Conservation (phyloP, 2,329 filamentous ascomycete genomes). For the Diplodia scrobiculata region DNA sequence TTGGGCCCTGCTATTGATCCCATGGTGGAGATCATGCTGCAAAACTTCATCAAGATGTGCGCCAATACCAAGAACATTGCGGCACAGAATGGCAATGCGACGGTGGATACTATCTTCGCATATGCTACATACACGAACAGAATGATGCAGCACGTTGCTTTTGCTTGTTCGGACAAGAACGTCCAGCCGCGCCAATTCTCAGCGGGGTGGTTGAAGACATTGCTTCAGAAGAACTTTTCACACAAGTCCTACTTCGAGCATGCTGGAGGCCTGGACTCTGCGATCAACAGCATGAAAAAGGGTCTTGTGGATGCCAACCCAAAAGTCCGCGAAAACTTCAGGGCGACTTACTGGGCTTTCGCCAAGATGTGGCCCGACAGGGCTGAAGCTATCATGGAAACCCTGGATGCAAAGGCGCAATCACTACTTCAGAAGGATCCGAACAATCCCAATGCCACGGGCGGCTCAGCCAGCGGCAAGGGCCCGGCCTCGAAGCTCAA, state of each 20-base stretch:
- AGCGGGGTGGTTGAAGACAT: constrained; percentile 78
- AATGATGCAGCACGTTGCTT: constrained; percentile 81
- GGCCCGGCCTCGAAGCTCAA: constrained; percentile 16
- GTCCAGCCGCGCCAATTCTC: constrained; percentile 79
- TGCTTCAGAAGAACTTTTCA: constrained; percentile 73
- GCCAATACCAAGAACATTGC: constrained; percentile 90
- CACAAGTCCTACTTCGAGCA: constrained; percentile 86
- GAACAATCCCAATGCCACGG: constrained; percentile 69
- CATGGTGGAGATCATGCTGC: constrained; percentile 87
- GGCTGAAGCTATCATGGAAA: constrained; percentile 75
- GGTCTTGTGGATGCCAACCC: constrained; percentile 88
- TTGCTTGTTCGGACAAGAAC: constrained; percentile 89
- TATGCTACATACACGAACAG: constrained; percentile 77
- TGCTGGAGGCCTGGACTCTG: constrained; percentile 74
- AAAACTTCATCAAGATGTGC: constrained; percentile 85
- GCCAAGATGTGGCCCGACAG: constrained; percentile 73
- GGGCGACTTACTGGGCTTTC: constrained; percentile 85
- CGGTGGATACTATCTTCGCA: constrained; percentile 77
- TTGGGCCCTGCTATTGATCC: constrained; percentile 79
- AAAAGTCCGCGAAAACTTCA: constrained; percentile 81
- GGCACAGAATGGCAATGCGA: constrained; percentile 77
- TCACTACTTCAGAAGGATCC: constrained; percentile 79
- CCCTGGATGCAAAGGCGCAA: constrained; percentile 76
- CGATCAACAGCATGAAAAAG: constrained; percentile 87
- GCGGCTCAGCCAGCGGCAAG: not conserved